These are phyloP conservation scores for Globisporangium lucens DNA, from an alignment of 352 stramenopile genomes.

Conservation along the genomic window DNA sequence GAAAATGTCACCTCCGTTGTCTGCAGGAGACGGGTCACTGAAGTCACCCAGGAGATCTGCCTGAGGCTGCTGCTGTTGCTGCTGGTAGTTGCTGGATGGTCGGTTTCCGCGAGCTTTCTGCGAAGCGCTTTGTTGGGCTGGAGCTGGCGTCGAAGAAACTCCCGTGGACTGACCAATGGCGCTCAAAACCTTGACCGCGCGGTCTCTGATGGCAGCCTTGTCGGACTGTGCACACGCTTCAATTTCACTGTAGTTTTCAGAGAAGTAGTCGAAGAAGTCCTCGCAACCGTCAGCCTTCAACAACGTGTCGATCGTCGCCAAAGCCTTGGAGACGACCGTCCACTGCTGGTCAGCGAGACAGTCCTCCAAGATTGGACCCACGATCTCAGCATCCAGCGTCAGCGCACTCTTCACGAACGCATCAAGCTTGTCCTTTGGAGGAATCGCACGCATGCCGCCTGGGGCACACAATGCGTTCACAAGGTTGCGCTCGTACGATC, in stretches of 20 bases:
- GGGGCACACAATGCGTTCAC: constrained; percentile 91
- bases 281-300: constrained; percentile 79
- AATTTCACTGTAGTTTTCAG: constrained; percentile 75
- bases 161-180: constrained; percentile 47
- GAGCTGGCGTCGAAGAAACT: constrained; percentile 20
- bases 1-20: constrained; percentile 42
- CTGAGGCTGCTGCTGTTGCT: constrained; percentile 34
- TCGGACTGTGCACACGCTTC: constrained; percentile 69
- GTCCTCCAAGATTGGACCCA: constrained; percentile 93
- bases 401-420: constrained; percentile 89
- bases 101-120: constrained; percentile 16
- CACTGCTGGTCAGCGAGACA: constrained; percentile 89
- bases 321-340: constrained; percentile 91
- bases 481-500: constrained; percentile 92
- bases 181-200: constrained; percentile 72
- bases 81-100: constrained; percentile 24
- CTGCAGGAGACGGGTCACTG: constrained; percentile 36
- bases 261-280: constrained; percentile 82
- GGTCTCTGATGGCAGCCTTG: constrained; percentile 74
- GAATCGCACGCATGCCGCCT: constrained; percentile 93
- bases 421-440: constrained; percentile 93
- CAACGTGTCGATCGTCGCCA: constrained; percentile 92
- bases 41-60: constrained; percentile 75
- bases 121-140: constrained; percentile 7
- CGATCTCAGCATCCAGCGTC: constrained; percentile 91